Conservation (phyloP, 768 basidiomycete genomes). For the Xerocomellus dryophilus region DNA sequence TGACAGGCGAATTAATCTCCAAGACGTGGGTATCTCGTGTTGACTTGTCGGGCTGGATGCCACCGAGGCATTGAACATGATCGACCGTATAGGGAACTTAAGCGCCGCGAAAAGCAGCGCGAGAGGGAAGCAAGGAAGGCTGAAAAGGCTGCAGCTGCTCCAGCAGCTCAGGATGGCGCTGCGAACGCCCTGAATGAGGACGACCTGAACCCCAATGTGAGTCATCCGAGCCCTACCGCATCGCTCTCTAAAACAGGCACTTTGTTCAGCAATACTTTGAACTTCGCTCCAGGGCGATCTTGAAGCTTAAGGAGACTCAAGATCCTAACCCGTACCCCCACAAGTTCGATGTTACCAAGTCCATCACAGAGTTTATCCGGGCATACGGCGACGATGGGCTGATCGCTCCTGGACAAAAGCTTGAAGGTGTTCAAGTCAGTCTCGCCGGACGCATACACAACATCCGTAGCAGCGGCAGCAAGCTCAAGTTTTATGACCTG, state of each 20-base stretch:
- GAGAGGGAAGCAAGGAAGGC: conserved; percentile 72
- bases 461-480: conserved; percentile 77
- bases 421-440: conserved; percentile 54
- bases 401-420: conserved; percentile 63
- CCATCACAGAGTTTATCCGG: conserved; percentile 69
- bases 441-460: conserved; percentile 92
- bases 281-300: conserved; percentile 83
- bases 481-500: conserved; percentile 92
- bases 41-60: conserved; percentile 2
- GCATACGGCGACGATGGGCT: conserved; percentile 71
- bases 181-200: conserved; percentile 59
- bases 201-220: conserved; percentile 87
- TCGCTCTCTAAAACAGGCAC: not conserved
- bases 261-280: conserved; percentile 89
- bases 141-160: conserved; percentile 58
- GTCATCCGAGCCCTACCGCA: conserved; percentile 29
- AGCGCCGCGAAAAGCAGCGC: conserved; percentile 87
- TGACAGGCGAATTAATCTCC: conserved; percentile 96
- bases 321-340: conserved; percentile 96
- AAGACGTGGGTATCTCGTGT: conserved; percentile 65
- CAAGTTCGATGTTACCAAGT: conserved; percentile 90
- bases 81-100: conserved; percentile 70
- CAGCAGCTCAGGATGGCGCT: conserved; percentile 34
- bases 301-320: conserved; percentile 78
- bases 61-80: conserved; percentile 26